Percentiles rank a stretch among this genome's conserved stretches.
Conservation (phyloP, 768 basidiomycete genomes). For the Gloeophyllum trabeum region DNA sequence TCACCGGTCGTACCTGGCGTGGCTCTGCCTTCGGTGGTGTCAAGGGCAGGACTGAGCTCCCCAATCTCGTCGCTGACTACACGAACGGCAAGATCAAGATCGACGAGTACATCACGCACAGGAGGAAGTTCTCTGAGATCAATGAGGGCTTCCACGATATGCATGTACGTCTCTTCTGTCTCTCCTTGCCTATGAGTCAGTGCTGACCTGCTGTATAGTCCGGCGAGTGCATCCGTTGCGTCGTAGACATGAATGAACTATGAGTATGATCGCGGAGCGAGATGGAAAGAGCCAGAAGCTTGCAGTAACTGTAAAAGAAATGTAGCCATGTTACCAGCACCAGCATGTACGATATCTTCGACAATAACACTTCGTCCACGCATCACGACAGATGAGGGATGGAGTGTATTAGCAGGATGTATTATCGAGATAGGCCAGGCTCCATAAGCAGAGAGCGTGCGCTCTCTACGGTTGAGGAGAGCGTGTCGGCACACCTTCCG, state of each 20-base stretch:
- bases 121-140: slow-evolving; percentile 60
- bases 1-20: slow-evolving; percentile 90
- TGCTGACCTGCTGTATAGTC: slow-evolving; percentile 25
- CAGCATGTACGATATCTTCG: too few relatives aligned
- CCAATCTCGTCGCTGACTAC: slow-evolving; percentile 91
- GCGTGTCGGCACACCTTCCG: slow-evolving; percentile 4
- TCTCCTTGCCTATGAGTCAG: neutral
- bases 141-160: slow-evolving; percentile 90
- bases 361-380: too few relatives aligned
- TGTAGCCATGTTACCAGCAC: too few relatives aligned
- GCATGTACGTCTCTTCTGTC: slow-evolving; percentile 57
- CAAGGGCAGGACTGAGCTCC: slow-evolving; percentile 93
- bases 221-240: slow-evolving; percentile 89
- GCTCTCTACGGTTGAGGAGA: neutral
- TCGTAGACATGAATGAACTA: slow-evolving; percentile 68
- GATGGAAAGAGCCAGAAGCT: too few relatives aligned
- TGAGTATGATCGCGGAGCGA: too few relatives aligned
- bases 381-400: neutral
- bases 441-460: too few relatives aligned
- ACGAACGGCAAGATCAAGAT: slow-evolving; percentile 74
- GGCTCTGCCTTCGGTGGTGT: slow-evolving; percentile 96
- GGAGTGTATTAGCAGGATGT: neutral
- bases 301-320: too few relatives aligned
- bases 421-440: neutral
- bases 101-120: slow-evolving; percentile 94